Evolutionary conservation across 148 eudicot genomes (phyloP).

Genomic region (Persicaria tinctoria): DNA sequence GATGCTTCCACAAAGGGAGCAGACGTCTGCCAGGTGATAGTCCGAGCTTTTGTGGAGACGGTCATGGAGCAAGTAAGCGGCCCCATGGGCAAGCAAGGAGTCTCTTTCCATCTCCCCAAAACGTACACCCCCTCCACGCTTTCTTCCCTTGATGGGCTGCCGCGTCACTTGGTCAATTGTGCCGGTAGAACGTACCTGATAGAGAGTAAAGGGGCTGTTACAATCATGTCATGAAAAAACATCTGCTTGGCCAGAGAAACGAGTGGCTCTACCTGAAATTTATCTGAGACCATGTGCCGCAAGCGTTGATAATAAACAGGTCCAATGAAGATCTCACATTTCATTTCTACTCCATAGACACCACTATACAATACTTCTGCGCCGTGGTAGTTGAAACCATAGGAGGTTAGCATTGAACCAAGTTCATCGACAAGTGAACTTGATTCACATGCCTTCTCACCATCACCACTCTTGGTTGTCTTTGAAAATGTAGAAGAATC

Average conservation of each 20-base stretch:
- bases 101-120: conserved; percentile 99
- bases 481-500: conserved; percentile 77
- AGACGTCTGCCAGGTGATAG: conserved; percentile 83
- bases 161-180: conserved; percentile 67
- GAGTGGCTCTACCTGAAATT: conserved; percentile 56
- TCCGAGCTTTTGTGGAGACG: conserved; percentile 84
- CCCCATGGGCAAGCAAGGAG: conserved; percentile 90
- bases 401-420: conserved; percentile 51
- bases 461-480: conserved; percentile 30
- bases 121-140: conserved; percentile 90
- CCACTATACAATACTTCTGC: conserved; percentile 82
- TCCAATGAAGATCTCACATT: conserved; percentile 88
- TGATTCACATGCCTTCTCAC: conserved; percentile 30
- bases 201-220: too few species aligned
- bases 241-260: too few species aligned
- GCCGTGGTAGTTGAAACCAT: conserved; percentile 76
- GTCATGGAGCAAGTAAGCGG: conserved; percentile 80
- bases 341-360: conserved; percentile 74
- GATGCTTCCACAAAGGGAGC: conserved; percentile 88
- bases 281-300: conserved; percentile 96
- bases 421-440: conserved; percentile 67
- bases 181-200: conserved; percentile 92
- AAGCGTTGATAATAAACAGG: conserved; percentile 95
- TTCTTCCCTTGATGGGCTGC: conserved; percentile 93
- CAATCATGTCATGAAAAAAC: too few species aligned